These are phyloP conservation scores for Knufia fluminis DNA, from an alignment of 2,329 filamentous ascomycete genomes.

Conservation along the genomic window DNA sequence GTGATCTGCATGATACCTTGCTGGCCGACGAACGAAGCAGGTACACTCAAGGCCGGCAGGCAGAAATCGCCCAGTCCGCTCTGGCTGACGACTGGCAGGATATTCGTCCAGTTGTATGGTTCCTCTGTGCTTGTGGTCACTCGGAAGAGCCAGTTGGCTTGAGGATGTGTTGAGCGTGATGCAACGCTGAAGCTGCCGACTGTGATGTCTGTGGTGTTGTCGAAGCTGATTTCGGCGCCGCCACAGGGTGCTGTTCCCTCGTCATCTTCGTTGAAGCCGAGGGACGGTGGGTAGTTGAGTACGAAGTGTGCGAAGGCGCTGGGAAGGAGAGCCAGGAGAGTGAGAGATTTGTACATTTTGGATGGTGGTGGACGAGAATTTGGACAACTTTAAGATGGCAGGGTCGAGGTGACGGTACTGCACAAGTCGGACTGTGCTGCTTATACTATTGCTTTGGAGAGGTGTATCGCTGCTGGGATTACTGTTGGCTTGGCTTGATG, in stretches of 20 bases:
- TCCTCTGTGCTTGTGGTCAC: conserved; percentile 45
- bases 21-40: conserved; percentile 21
- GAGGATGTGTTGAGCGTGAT: conserved; percentile 25
- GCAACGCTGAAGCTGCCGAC: conserved; percentile 42
- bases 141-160: conserved; percentile 24
- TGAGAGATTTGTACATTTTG: background rate
- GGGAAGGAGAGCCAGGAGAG: conserved; percentile 11
- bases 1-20: conserved; percentile 15
- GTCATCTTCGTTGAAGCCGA: conserved; percentile 41
- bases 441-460: too few species aligned
- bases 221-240: conserved; percentile 31
- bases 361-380: background rate
- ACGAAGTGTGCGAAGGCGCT: conserved; percentile 44
- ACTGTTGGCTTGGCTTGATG: too few species aligned
- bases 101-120: conserved; percentile 57
- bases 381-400: background rate
- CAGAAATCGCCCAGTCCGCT: conserved; percentile 58
- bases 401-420: background rate
- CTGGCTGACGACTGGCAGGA: conserved; percentile 53
- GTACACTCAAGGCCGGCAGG: conserved; percentile 43
- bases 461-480: too few species aligned
- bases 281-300: conserved; percentile 43
- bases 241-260: conserved; percentile 44
- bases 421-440: too few species aligned
- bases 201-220: conserved; percentile 41